These are phyloP conservation scores for Lactarius akahatsu DNA, from an alignment of 768 basidiomycete genomes.

Conservation along the genomic window DNA sequence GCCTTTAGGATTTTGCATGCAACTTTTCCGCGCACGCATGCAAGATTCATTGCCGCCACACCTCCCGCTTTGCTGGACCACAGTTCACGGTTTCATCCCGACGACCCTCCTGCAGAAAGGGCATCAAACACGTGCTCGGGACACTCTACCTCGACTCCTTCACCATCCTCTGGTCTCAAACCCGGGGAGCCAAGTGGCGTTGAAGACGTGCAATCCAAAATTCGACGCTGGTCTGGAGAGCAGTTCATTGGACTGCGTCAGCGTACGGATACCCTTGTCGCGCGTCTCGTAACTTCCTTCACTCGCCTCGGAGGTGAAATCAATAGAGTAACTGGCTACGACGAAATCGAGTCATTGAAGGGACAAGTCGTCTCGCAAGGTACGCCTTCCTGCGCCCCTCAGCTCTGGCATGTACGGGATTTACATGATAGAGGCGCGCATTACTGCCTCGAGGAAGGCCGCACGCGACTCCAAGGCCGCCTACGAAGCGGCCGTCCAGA, in stretches of 20 bases:
- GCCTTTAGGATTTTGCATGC: slow-evolving; percentile 8
- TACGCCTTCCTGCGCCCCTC: slow-evolving; percentile 39
- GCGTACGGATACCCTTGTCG: slow-evolving; percentile 58
- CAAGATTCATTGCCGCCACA: background rate
- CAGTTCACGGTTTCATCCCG: slow-evolving; percentile 2
- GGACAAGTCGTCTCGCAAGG: slow-evolving; percentile 77
- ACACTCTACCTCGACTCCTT: slow-evolving; percentile 4
- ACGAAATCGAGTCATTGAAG: slow-evolving; percentile 83
- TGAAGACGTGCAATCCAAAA: slow-evolving; percentile 16
- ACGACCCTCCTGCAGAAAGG: background rate
- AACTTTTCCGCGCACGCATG: slow-evolving; percentile 6
- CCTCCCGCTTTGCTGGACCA: background rate
- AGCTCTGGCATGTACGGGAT: background rate
- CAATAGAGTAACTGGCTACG: slow-evolving; percentile 90
- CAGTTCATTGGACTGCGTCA: slow-evolving; percentile 45
- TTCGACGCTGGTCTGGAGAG: slow-evolving; percentile 47
- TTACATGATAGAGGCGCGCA: slow-evolving; percentile 60
- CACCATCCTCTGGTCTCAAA: slow-evolving; percentile 1
- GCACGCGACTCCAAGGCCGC: slow-evolving; percentile 71
- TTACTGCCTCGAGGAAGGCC: slow-evolving; percentile 62
- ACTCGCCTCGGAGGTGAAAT: slow-evolving; percentile 74
- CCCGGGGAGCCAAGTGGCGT: background rate
- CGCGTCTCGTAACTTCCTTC: slow-evolving; percentile 56
- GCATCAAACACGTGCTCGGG: background rate
- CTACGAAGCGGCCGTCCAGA: slow-evolving; percentile 75